These are phyloP conservation scores for Chrysanthemum seticuspe DNA, from an alignment of 129 eudicot genomes.

Conservation along the genomic window DNA sequence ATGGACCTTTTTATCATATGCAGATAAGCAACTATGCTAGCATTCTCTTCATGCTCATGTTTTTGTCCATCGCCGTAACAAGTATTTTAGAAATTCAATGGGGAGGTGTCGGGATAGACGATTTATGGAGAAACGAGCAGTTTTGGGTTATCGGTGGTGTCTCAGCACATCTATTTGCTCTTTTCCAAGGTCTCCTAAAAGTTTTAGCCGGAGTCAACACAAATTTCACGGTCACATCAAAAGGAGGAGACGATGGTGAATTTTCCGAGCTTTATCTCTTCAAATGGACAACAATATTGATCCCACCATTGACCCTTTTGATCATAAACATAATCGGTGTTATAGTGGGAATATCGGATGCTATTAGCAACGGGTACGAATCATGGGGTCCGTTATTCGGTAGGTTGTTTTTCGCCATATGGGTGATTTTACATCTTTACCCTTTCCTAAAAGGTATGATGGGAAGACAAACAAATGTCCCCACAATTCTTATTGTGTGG, in stretches of 20 bases:
- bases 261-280: conserved; percentile 71
- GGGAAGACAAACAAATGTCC: conserved; percentile 66
- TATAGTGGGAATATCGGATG: conserved; percentile 67
- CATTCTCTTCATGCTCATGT: conserved; percentile 69
- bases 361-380: conserved; percentile 81
- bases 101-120: conserved; percentile 80
- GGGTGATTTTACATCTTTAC: conserved; percentile 91
- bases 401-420: conserved; percentile 66
- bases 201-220: conserved; percentile 86
- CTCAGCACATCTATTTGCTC: conserved; percentile 72
- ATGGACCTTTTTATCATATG: conserved; percentile 5
- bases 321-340: conserved; percentile 74
- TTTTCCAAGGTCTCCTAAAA: conserved; percentile 83
- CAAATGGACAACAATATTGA: conserved; percentile 78
- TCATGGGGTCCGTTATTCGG: conserved; percentile 90
- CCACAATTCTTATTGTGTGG: conserved; percentile 80
- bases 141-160: conserved; percentile 91
- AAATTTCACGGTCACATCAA: conserved; percentile 73
- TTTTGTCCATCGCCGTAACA: conserved; percentile 67
- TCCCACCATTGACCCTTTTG: conserved; percentile 69
- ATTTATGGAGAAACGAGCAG: conserved; percentile 85
- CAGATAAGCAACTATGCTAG: conserved; percentile 92
- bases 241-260: conserved; percentile 78
- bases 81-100: conserved; percentile 78
- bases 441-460: conserved; percentile 91